Evolutionary conservation across 768 basidiomycete genomes (phyloP).

Genomic region (Mycena crocata): DNA sequence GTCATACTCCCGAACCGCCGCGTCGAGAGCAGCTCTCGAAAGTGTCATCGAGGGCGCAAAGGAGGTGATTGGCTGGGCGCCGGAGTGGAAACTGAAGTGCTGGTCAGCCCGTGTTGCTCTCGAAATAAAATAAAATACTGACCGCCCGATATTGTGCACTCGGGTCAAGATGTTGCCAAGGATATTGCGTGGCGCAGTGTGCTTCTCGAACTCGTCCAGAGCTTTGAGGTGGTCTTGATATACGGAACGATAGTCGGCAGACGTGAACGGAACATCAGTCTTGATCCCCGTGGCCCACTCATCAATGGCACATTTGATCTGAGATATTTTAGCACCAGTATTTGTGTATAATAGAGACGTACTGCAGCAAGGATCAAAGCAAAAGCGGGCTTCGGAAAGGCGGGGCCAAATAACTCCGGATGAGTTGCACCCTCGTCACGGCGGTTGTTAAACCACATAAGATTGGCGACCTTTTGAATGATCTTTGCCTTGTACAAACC

Average conservation of each 20-base stretch:
- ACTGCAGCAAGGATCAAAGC: slow-evolving; percentile 37
- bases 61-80: neutral
- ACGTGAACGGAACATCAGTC: slow-evolving; percentile 26
- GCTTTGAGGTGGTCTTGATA: slow-evolving; percentile 32
- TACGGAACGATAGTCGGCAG: slow-evolving; percentile 27
- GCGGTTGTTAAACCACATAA: slow-evolving; percentile 41
- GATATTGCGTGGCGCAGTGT: neutral
- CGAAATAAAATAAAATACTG: neutral
- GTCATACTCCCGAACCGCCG: neutral
- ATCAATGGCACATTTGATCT: neutral
- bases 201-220: slow-evolving; percentile 18
- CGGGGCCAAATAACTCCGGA: slow-evolving; percentile 38
- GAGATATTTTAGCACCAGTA: neutral
- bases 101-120: neutral
- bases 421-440: slow-evolving; percentile 40
- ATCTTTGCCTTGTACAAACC: slow-evolving; percentile 41
- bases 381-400: slow-evolving; percentile 21
- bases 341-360: slow-evolving; percentile 20
- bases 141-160: slow-evolving; percentile 25
- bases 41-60: neutral
- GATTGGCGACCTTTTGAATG: slow-evolving; percentile 38
- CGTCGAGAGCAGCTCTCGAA: neutral
- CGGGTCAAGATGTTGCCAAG: slow-evolving; percentile 9
- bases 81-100: slow-evolving; percentile 5
- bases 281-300: slow-evolving; percentile 15